phyloP scores from a whole-genome alignment of 805 yeast species.

The Teunomyces lycoperdinae region DNA sequence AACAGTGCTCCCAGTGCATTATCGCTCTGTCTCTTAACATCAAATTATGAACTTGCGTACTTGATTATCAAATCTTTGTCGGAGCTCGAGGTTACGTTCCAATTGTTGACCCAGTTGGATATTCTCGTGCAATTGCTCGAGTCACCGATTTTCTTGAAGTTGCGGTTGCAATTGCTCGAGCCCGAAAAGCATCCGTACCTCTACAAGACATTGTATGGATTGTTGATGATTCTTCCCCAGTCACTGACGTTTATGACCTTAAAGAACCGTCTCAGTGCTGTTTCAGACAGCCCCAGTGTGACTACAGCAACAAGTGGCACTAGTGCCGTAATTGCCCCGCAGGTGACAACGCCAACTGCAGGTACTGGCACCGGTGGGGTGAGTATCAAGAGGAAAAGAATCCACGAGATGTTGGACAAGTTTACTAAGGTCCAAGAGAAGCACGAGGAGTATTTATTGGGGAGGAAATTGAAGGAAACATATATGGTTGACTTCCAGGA shows the following conservation, averaged over 20 bases:
- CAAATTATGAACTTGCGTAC: slow-evolving; percentile 84
- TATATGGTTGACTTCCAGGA: neutral
- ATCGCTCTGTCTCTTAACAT: slow-evolving; percentile 79
- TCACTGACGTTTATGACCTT: slow-evolving; percentile 84
- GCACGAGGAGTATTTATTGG: slow-evolving; percentile 21
- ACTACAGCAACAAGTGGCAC: slow-evolving; percentile 12
- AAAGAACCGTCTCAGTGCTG: slow-evolving; percentile 68
- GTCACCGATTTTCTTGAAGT: slow-evolving; percentile 85
- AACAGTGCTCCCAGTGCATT: slow-evolving; percentile 86
- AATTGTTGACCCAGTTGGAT: slow-evolving; percentile 81
- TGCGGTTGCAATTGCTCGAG: slow-evolving; percentile 83
- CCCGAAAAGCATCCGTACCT: slow-evolving; percentile 79
- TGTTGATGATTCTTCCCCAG: slow-evolving; percentile 91
- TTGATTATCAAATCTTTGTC: slow-evolving; percentile 78
- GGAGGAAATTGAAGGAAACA: slow-evolving; percentile 8
- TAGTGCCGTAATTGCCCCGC: slow-evolving; percentile 12
- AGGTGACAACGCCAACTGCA: slow-evolving; percentile 18
- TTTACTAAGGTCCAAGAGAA: slow-evolving; percentile 35
- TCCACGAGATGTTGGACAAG: slow-evolving; percentile 41
- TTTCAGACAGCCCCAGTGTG: slow-evolving; percentile 36
- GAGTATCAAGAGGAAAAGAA: slow-evolving; percentile 34
- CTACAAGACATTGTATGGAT: slow-evolving; percentile 85
- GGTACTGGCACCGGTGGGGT: slow-evolving; percentile 15
- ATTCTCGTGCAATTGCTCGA: slow-evolving; percentile 85
- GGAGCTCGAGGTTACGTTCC: slow-evolving; percentile 76